Conservation (phyloP, 768 basidiomycete species). For the Arthromyces matolae region DNA sequence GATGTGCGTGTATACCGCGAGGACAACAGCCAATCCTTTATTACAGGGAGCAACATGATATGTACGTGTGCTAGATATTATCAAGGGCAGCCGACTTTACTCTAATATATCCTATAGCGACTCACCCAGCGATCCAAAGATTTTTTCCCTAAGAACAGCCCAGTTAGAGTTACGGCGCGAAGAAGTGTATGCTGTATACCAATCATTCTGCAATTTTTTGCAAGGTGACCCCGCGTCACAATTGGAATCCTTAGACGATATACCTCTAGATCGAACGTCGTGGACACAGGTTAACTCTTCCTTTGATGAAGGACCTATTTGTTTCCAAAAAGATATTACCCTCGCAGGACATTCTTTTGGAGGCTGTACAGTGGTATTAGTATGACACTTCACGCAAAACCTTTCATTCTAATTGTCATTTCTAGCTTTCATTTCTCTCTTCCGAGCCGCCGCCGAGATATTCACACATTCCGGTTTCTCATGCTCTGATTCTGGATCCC, state of each 20-base stretch:
- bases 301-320: slow-evolving; percentile 25
- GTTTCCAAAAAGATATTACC: slow-evolving; percentile 31
- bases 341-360: slow-evolving; percentile 47
- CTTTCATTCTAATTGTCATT: slow-evolving; percentile 1
- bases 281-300: slow-evolving; percentile 31
- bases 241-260: slow-evolving; percentile 36
- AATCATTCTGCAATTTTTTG: slow-evolving; percentile 56
- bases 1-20: slow-evolving; percentile 44
- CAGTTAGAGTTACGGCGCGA: slow-evolving; percentile 68
- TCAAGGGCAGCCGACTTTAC: too few species aligned
- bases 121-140: slow-evolving; percentile 16
- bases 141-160: slow-evolving; percentile 54
- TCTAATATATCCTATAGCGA: too few species aligned
- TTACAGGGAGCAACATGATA: slow-evolving; percentile 51
- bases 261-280: slow-evolving; percentile 32
- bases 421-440: slow-evolving; percentile 56
- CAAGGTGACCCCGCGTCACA: slow-evolving; percentile 27
- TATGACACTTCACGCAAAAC: slow-evolving; percentile 3
- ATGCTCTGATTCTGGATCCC: slow-evolving; percentile 70
- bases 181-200: slow-evolving; percentile 65
- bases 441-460: slow-evolving; percentile 39
- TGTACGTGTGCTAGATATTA: slow-evolving; percentile 36
- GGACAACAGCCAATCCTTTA: slow-evolving; percentile 42
- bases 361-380: slow-evolving; percentile 44
- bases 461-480: slow-evolving; percentile 47